Evolutionary conservation across 2,329 filamentous ascomycete genomes (phyloP).

Genomic region (Phialemonium atrogriseum): DNA sequence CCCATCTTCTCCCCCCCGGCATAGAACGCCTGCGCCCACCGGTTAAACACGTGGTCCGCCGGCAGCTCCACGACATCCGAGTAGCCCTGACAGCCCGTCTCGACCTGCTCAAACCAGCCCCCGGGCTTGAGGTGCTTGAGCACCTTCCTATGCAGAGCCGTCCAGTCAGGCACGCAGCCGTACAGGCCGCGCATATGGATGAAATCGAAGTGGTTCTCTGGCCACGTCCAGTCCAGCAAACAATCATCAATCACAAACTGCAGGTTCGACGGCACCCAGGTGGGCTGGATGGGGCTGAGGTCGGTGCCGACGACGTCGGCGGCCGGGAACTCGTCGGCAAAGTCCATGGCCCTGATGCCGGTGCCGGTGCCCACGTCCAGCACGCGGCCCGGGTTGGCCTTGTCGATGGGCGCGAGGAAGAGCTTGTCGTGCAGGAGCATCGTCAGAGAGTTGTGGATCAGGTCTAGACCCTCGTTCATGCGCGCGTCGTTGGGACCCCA

Average conservation of each 20-base stretch:
- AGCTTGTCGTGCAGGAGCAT: conserved; percentile 21
- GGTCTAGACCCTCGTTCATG: conserved; percentile 18
- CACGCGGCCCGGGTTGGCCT: conserved; percentile 21
- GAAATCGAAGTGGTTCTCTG: conserved; percentile 20
- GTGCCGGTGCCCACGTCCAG: conserved; percentile 36
- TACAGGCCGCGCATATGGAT: conserved; percentile 17
- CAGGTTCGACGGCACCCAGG: conserved; percentile 23
- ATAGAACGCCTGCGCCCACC: conserved; percentile 19
- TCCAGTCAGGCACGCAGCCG: not conserved
- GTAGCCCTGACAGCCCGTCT: too few relatives aligned
- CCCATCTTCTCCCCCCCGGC: conserved; percentile 20
- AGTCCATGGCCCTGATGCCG: conserved; percentile 35
- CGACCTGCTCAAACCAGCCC: not conserved
- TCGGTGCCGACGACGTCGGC: conserved; percentile 20
- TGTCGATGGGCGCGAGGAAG: conserved; percentile 19
- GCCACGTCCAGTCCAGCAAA: conserved; percentile 18
- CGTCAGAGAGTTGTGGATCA: conserved; percentile 25
- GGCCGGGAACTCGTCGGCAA: conserved; percentile 23
- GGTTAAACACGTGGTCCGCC: conserved; percentile 15
- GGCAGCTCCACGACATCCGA: not conserved
- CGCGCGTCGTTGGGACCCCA: conserved; percentile 9
- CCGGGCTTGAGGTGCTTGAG: not conserved
- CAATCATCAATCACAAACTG: conserved; percentile 29
- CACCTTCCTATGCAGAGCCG: not conserved
- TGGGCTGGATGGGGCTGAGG: conserved; percentile 21